Conservation (phyloP, 2,329 filamentous ascomycete species). For the Monosporascus sp. region DNA sequence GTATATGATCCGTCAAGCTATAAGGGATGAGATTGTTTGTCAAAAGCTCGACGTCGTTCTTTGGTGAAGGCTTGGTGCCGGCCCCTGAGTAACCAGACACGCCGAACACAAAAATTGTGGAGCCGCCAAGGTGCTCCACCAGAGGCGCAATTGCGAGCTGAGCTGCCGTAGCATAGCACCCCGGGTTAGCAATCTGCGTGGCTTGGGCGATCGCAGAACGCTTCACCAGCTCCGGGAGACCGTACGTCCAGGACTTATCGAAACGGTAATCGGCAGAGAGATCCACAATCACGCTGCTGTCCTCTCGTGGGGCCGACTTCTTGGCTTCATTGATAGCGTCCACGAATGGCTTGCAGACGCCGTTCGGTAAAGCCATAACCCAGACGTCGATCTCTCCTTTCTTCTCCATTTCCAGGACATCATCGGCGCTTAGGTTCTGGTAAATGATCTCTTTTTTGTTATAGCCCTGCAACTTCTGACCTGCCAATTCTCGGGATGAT, state of each 20-base stretch:
- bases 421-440: constrained; percentile 82
- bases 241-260: constrained; percentile 80
- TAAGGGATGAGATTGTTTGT: constrained; percentile 88
- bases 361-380: constrained; percentile 96
- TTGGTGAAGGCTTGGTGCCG: constrained; percentile 87
- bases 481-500: constrained; percentile 85
- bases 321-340: constrained; percentile 75
- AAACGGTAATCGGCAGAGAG: constrained; percentile 97
- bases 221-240: constrained; percentile 78
- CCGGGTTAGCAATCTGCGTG: constrained; percentile 83
- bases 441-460: constrained; percentile 88
- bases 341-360: constrained; percentile 89
- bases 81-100: constrained; percentile 93
- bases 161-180: constrained; percentile 90
- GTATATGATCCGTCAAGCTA: constrained; percentile 87
- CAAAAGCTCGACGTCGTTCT: constrained; percentile 83
- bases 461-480: constrained; percentile 84
- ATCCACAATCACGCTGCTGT: constrained; percentile 77
- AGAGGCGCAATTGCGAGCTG: constrained; percentile 85
- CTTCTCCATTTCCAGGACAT: constrained; percentile 78
- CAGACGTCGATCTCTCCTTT: constrained; percentile 86
- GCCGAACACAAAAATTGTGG: constrained; percentile 74
- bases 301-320: constrained; percentile 39
- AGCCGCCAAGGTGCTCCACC: constrained; percentile 67
- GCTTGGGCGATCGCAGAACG: constrained; percentile 72